phyloP scores from a whole-genome alignment of 495 filamentous ascomycete species.

The Podospora sp. region DNA sequence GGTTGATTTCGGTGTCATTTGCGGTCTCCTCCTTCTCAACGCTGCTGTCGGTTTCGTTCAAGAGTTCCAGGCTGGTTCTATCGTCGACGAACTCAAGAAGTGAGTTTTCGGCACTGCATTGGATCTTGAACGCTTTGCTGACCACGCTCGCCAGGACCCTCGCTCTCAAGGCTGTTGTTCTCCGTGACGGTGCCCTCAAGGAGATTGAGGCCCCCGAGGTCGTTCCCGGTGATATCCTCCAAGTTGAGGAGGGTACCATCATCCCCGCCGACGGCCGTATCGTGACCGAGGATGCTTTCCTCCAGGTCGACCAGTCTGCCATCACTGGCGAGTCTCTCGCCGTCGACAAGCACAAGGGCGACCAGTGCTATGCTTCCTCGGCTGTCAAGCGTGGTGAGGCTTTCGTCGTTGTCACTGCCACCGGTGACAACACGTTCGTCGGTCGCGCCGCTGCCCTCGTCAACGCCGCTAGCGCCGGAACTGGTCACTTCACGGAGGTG shows the following conservation, averaged over 20 bases:
- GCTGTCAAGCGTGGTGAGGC: constrained; percentile 88
- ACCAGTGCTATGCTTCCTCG: constrained; percentile 81
- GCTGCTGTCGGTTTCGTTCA: constrained; percentile 84
- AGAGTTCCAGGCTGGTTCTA: constrained; percentile 87
- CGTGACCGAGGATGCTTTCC: constrained; percentile 74
- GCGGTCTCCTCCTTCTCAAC: constrained; percentile 74
- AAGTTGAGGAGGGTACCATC: constrained; percentile 88
- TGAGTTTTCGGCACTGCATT: constrained; percentile 11
- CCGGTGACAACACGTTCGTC: constrained; percentile 86
- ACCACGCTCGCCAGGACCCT: constrained; percentile 56
- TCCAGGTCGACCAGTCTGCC: constrained; percentile 90
- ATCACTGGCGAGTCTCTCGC: constrained; percentile 93
- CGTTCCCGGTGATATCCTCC: constrained; percentile 87
- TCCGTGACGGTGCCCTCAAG: constrained; percentile 70
- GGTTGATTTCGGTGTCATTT: constrained; percentile 82
- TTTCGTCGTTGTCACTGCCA: constrained; percentile 77
- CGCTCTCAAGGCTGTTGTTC: constrained; percentile 79
- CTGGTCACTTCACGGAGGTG: constrained; percentile 88
- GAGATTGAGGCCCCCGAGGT: constrained; percentile 79
- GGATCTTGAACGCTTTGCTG: constrained; percentile 1
- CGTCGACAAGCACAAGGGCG: constrained; percentile 80
- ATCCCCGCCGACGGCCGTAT: constrained; percentile 87
- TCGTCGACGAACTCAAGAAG: constrained; percentile 90
- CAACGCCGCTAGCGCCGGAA: constrained; percentile 67
- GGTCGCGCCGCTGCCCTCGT: constrained; percentile 86